These are phyloP conservation scores for Nakaseomyces sp. DNA, from an alignment of 1,139 yeast genomes.

Conservation along the genomic window DNA sequence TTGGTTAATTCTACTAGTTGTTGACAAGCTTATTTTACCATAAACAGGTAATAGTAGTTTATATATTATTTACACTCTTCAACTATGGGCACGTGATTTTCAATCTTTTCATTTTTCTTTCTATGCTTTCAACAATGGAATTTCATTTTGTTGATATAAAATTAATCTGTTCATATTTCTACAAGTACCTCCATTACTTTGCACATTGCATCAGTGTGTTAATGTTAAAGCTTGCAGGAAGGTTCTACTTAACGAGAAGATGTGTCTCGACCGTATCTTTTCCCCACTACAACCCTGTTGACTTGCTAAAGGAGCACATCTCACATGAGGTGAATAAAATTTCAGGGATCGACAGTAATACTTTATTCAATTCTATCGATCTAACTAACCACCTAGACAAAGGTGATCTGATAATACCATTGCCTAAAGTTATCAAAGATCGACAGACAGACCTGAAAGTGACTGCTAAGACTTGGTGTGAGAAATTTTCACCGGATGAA, in stretches of 20 bases:
- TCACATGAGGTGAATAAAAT: constrained; percentile 1
- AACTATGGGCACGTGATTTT: not conserved
- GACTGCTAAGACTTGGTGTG: constrained; percentile 81
- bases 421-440: constrained; percentile 3
- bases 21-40: no score
- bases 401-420: constrained; percentile 8
- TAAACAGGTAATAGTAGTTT: no score
- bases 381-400: not conserved
- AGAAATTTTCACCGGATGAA: constrained; percentile 53
- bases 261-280: not conserved
- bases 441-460: constrained; percentile 38
- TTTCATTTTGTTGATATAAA: no score
- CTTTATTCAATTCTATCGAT: constrained; percentile 3
- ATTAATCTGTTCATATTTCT: no score
- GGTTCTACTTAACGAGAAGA: not conserved
- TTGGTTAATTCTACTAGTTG: no score
- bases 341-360: constrained; percentile 2
- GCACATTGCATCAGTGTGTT: no score
- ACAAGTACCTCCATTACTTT: no score
- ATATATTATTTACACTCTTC: no score
- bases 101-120: no score
- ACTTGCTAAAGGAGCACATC: constrained; percentile 1
- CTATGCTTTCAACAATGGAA: no score
- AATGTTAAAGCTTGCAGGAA: not conserved
- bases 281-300: not conserved